Evolutionary conservation across 805 yeast species (phyloP), one percentile per base, ranked within the genome.

Genomic region (Wickerhamiella brachini): DNA sequence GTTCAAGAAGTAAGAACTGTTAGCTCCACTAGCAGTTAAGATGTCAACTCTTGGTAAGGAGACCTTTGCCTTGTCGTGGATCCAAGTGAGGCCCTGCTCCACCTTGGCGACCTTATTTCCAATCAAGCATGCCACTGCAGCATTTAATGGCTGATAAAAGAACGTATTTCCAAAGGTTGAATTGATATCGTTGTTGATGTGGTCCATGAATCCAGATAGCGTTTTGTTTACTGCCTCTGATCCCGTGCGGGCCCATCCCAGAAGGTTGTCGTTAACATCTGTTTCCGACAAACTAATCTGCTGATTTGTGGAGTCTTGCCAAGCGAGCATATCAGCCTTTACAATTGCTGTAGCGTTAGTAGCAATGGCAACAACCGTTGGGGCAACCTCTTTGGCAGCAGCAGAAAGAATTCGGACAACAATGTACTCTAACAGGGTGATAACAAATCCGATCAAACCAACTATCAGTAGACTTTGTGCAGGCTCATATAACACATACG

Each of bases 51-150:
- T 41, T 0, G 95, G 95, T 1, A 86, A 61, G 0, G 68, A 56
- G 2, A 88, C 65, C 15, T 77, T 71, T 2, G 88, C 71, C 55
- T 84, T 71, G 37, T 81, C 69, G 57, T 81, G 71, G 1, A 88
- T 68, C 97, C 97, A 93, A 1, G 80, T 75, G 50, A 89, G 66
- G 0, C 94, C 97, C 29, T 75, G 62, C 55, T 84, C 84, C 2
- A 87, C 69, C 21, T 74, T 71, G 13, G 71, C 71, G 6, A 90
- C 64, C 59, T 90, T 93, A 47, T 82, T 71, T 17, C 85, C 90
- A 39, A 93, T 71, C 2, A 85, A 77, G 68, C 98, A 90, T 31
- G 81, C 79, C 3, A 89, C 83, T 0, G 87, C 78, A 0, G 81
- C 73, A 26, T 74, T 72, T 45, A 87, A 71, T 0, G 94, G 84